Percentiles rank a stretch among this genome's conserved stretches.
These are phyloP conservation scores for Aspergillus leporis DNA, from an alignment of 495 filamentous ascomycete genomes.

Conservation along the genomic window DNA sequence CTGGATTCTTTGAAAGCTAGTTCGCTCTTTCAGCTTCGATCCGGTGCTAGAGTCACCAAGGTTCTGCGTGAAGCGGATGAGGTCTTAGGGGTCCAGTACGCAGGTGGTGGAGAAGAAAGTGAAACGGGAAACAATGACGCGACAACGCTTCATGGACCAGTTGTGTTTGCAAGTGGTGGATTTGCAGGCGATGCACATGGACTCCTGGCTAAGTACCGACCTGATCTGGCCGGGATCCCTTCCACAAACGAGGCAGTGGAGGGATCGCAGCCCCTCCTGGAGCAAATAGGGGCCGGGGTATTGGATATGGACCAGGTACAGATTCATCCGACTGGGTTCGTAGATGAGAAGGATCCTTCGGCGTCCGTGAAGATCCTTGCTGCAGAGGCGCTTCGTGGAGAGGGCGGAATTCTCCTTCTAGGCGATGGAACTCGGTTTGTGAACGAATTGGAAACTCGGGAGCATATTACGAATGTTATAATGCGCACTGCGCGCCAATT, in stretches of 20 bases:
- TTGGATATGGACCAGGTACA: constrained; percentile 59
- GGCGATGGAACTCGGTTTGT: constrained; percentile 48
- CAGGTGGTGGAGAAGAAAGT: not conserved
- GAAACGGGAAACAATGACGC: constrained; percentile 27
- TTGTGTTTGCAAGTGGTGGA: constrained; percentile 58
- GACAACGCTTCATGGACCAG: constrained; percentile 45
- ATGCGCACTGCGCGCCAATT: constrained; percentile 32
- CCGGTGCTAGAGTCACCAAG: constrained; percentile 43
- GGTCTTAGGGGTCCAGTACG: constrained; percentile 25
- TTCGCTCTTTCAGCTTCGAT: constrained; percentile 46
- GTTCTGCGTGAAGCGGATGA: constrained; percentile 30
- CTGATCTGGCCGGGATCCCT: constrained; percentile 55
- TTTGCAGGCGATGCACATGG: constrained; percentile 60
- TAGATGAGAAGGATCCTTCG: constrained; percentile 45
- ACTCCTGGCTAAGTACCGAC: constrained; percentile 52
- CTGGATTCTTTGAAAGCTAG: constrained; percentile 43
- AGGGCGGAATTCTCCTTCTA: constrained; percentile 54
- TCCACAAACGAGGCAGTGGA: constrained; percentile 60
- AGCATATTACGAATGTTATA: constrained; percentile 50
- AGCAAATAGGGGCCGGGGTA: constrained; percentile 46
- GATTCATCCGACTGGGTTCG: constrained; percentile 58
- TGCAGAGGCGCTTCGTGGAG: constrained; percentile 58
- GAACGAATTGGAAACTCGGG: constrained; percentile 58
- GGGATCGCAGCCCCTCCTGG: constrained; percentile 49
- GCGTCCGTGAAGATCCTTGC: constrained; percentile 58